These are phyloP conservation scores for Oropetium thomaeum DNA, from an alignment of 176 grass and related monocot genomes.

Conservation along the genomic window DNA sequence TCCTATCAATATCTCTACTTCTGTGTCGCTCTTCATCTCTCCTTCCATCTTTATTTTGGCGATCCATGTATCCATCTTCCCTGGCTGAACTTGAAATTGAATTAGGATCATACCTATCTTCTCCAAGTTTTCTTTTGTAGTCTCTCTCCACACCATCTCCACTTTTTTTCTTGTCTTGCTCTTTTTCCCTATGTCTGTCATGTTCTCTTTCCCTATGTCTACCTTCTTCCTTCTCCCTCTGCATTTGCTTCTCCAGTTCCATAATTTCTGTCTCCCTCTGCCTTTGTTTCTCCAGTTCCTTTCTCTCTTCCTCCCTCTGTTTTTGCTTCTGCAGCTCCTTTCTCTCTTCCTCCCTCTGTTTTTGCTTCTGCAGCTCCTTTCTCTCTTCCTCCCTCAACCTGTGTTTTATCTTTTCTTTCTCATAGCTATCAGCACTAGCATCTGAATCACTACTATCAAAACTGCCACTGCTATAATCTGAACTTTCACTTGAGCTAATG, in stretches of 20 bases:
- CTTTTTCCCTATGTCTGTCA: conserved; percentile 30
- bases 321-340: conserved; percentile 25
- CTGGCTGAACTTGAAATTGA: conserved; percentile 35
- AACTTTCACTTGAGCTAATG: conserved; percentile 57
- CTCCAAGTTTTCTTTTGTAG: conserved; percentile 37
- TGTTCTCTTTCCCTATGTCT: conserved; percentile 27
- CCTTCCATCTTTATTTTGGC: conserved; percentile 5
- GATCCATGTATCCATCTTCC: conserved; percentile 36
- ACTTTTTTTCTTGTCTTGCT: conserved; percentile 34
- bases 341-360: conserved; percentile 28
- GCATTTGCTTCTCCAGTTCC: conserved; percentile 24
- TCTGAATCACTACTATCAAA: conserved; percentile 46
- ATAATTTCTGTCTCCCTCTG: conserved; percentile 2
- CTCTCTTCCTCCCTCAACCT: conserved; percentile 30
- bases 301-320: conserved; percentile 24
- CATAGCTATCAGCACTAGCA: conserved; percentile 41
- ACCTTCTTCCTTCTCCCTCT: conserved; percentile 1
- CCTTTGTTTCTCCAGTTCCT: conserved; percentile 20
- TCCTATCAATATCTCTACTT: conserved; percentile 35
- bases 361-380: conserved; percentile 31
- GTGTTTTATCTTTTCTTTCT: conserved; percentile 30
- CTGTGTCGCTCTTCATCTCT: conserved; percentile 33
- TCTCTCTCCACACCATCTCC: conserved; percentile 38
- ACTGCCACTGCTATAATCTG: conserved; percentile 54
- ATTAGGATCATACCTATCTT: conserved; percentile 64